Percentiles rank a stretch among this genome's conserved stretches.
Conservation (phyloP, 306 rosid genomes). For the Cicer chorassanicum region DNA sequence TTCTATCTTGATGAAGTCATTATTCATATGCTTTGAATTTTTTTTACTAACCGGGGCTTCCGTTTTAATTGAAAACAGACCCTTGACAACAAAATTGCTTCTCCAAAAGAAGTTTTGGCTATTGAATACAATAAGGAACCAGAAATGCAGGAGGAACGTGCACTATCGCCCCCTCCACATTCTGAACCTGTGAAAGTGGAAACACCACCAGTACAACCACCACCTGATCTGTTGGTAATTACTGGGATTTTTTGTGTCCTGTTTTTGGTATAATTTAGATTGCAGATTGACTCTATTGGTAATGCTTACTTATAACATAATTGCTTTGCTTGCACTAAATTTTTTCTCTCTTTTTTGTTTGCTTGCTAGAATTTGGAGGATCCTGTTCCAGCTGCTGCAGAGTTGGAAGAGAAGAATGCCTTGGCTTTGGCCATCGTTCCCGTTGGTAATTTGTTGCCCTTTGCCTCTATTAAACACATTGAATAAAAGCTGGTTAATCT, state of each 20-base stretch:
- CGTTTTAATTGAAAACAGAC: slow-evolving; percentile 53
- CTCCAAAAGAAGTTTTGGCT: slow-evolving; percentile 88
- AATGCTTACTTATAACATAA: neutral
- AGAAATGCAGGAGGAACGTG: slow-evolving; percentile 61
- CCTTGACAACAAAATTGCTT: slow-evolving; percentile 59
- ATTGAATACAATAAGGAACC: slow-evolving; percentile 73
- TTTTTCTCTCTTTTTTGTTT: slow-evolving; percentile 28
- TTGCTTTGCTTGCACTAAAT: slow-evolving; percentile 16
- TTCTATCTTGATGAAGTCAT: slow-evolving; percentile 21
- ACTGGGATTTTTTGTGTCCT: neutral
- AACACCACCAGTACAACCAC: slow-evolving; percentile 73
- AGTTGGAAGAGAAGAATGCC: slow-evolving; percentile 92
- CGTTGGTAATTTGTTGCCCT: slow-evolving; percentile 59
- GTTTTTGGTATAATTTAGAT: slow-evolving; percentile 32
- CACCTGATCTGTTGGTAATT: slow-evolving; percentile 90
- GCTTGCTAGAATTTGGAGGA: slow-evolving; percentile 76
- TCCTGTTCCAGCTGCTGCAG: slow-evolving; percentile 76
- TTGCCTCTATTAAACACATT: slow-evolving; percentile 32
- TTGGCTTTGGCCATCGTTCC: slow-evolving; percentile 94
- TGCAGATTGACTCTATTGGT: slow-evolving; percentile 1
- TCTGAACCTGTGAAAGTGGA: slow-evolving; percentile 87
- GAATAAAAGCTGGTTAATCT: slow-evolving; percentile 13
- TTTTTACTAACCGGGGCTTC: slow-evolving; percentile 35
- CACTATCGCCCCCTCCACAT: slow-evolving; percentile 62
- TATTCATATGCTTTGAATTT: slow-evolving; percentile 12